A percentile compares a stretch with the other conserved stretches of the same genome.
Evolutionary conservation across 257 asterid species (phyloP).

Genomic region (Linderniella brevidens): DNA sequence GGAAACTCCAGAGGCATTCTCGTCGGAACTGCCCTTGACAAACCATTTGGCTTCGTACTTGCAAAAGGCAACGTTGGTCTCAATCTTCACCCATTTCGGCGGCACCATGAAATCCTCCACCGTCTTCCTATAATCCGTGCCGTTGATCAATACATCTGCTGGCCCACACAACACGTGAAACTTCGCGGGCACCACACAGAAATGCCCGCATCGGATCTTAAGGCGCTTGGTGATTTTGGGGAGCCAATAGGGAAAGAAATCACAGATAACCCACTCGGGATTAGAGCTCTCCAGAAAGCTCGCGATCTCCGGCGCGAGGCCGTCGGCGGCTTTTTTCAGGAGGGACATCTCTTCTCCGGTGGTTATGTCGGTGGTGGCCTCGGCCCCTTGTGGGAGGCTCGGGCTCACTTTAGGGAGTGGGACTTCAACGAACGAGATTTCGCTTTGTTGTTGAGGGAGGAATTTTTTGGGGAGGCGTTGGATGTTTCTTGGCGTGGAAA

Average conservation of each 20-base stretch:
- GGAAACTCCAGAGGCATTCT: slow-evolving; percentile 11
- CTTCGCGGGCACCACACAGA: slow-evolving; percentile 15
- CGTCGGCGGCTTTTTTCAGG: slow-evolving; percentile 13
- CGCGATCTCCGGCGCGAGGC: slow-evolving; percentile 9
- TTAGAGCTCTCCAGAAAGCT: slow-evolving; percentile 9
- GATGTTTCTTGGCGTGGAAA: slow-evolving; percentile 31
- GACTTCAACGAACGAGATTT: slow-evolving; percentile 17
- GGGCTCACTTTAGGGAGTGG: slow-evolving; percentile 14
- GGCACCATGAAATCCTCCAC: slow-evolving; percentile 17
- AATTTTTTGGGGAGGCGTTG: slow-evolving; percentile 26
- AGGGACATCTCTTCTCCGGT: background rate
- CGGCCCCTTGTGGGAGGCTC: slow-evolving; percentile 10
- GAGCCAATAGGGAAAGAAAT: slow-evolving; percentile 21
- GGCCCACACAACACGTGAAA: slow-evolving; percentile 12
- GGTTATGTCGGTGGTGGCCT: slow-evolving; percentile 13
- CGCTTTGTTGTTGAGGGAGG: slow-evolving; percentile 12
- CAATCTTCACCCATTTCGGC: slow-evolving; percentile 17
- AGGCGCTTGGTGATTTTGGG: slow-evolving; percentile 12
- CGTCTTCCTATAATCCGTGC: slow-evolving; percentile 8
- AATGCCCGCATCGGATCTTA: slow-evolving; percentile 11
- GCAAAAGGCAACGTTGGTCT: slow-evolving; percentile 13
- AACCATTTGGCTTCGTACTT: slow-evolving; percentile 15
- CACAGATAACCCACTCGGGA: slow-evolving; percentile 20
- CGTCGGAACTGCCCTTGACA: background rate
- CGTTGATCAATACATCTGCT: slow-evolving; percentile 5